Evolutionary conservation across 306 rosid genomes (phyloP).

Genomic region (Lablab purpureus): DNA sequence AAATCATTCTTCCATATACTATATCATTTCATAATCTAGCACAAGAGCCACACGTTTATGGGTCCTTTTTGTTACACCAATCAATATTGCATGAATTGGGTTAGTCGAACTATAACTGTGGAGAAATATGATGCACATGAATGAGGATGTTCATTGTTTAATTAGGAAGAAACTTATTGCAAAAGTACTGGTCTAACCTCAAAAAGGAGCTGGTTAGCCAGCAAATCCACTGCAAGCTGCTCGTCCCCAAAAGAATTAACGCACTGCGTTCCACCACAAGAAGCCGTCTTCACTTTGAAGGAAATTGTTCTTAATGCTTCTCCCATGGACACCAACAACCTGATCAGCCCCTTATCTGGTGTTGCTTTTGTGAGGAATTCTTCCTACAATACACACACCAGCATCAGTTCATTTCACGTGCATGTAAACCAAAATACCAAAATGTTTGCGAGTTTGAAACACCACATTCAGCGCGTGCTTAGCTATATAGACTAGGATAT

Average conservation of each 20-base stretch:
- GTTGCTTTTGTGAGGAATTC: constrained; percentile 89
- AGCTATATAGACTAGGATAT: background rate
- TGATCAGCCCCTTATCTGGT: constrained; percentile 82
- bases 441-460: background rate
- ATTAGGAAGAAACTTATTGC: constrained; percentile 24
- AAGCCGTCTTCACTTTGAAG: constrained; percentile 96
- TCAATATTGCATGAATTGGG: constrained; percentile 17
- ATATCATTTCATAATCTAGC: constrained; percentile 6
- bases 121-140: background rate
- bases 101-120: constrained; percentile 7
- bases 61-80: background rate
- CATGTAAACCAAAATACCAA: constrained; percentile 34
- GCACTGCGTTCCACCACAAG: constrained; percentile 99
- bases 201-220: constrained; percentile 89
- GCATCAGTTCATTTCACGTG: constrained; percentile 9
- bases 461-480: background rate
- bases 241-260: constrained; percentile 97
- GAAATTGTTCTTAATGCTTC: constrained; percentile 94
- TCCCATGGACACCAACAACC: constrained; percentile 88
- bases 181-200: constrained; percentile 58
- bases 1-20: background rate
- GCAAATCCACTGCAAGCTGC: constrained; percentile 97
- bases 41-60: background rate
- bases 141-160: background rate
- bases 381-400: constrained; percentile 63